Base-by-base conservation (phyloP, 108 stramenopile genomes). In the Discostella stelligeroides region DNA sequence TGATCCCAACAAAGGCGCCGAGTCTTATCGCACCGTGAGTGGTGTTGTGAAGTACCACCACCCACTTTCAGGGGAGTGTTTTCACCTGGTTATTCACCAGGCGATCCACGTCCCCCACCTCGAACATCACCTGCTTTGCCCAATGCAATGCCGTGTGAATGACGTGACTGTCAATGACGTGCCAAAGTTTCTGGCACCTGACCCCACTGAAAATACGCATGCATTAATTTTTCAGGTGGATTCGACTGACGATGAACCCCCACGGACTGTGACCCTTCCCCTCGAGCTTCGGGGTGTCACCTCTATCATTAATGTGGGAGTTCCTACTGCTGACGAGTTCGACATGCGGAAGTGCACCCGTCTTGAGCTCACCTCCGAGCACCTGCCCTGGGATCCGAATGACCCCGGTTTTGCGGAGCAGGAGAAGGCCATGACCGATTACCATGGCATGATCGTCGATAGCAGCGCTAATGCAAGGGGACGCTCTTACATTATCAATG, bases 111-210 rank as follows among this genome's bases (percentile, higher is more conserved):
- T 71, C 0, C 70, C 70, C 27, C 50, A 62, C 41, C 42, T 71
- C 15, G 68, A 69, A 25, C 57, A 69, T 41, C 18, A 41, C 60
- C 62, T 73, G 7, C 58, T 73, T 20, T 73, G 73, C 41, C 73
- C 73, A n/a, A 73, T 73, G 73, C 65, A 73, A 57, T 46, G 37
- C 23, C 20, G 55, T 21, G 38, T 66, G 64, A 66, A 73, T 66
- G 65, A 48, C 7, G 24, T 50, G 49, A 20, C 24, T 18, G 49
- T 50, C 20, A 62, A 27, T 15, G 55, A 68, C 13, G 7, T 45
- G n/a, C 67, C 67, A 37, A 58, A 68, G 38, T 57, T 68, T 17
- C 28, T 60, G 34, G 43, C 1, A 23, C 5, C 25, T 2, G 14
- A 68, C 11, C 54, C 67, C 25, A 56, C 25, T 57, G 56, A 45